Base-by-base conservation (phyloP, 2,329 filamentous ascomycete species). In the Phaeosphaeria sp. region DNA sequence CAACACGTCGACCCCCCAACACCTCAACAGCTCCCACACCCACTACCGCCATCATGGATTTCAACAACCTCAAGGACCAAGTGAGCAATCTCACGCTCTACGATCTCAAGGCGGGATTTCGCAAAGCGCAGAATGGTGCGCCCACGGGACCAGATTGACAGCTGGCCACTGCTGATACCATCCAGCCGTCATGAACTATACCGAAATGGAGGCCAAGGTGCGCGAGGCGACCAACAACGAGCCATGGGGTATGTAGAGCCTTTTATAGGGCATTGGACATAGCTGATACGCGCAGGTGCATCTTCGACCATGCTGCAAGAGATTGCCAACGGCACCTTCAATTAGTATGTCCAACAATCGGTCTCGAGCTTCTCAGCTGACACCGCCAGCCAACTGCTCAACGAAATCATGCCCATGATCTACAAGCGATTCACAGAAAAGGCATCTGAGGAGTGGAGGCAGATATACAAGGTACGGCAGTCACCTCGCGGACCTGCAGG, bases 321-420 rank as follows among this genome's bases (percentile, higher is more conserved):
- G 80, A 99, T 99, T 78, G 93, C 95, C 79, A 96, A 93, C 79
- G 95, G 89, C 72, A 99, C 95, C 58, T 96, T 97, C 81, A 98
- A 94, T 82, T 99, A 98, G 95, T 98, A 83, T 74, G 92, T 60
- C 39, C 21, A n/a, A 20, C 27, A 23, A 1, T 18, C 18, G 20
- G 11, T 7, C 15, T 41, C 20, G 46, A 3, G 15, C 30, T n/a
- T n/a, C 15, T 43, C 10, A 20, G 49, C 70, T 77, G 55, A 77
- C 71, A 47, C 18, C 6, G 43, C 56, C 74, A 97, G 94, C 77
- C 93, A 97, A 87, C 87, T 93, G 52, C 88, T 99, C 56, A 98
- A 98, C 79, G 95, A 99, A 79, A 98, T 99, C 76, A 99, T 99
- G 95, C 95, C 95, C 66, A 95, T 99, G 92, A 97, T 99, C 75